Base-by-base conservation (phyloP, 148 eudicot species). In the Rheum nobile region DNA sequence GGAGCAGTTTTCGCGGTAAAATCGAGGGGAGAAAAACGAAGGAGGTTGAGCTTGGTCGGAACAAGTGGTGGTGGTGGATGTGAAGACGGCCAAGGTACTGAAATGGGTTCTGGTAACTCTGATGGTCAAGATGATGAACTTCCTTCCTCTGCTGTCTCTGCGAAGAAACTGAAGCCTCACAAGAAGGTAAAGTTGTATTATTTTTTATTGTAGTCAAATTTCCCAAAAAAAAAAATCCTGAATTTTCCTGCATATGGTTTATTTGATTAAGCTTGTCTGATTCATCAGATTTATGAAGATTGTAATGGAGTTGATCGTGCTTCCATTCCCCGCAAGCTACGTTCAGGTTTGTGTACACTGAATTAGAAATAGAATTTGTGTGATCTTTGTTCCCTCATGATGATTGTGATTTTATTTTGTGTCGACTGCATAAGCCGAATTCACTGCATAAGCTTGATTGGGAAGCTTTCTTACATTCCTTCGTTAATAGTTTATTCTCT, bases 261-360 rank as follows among this genome's bases (percentile, higher is more conserved):
- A 50, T 50, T 50, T 19, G 3, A 29, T 50, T 8, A 1, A 2
- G 9, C 9, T 54, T 38, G 8, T 10, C 43, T 43, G 70, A 65
- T 65, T 61, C 26, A 17, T 41, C 83, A 91, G 97, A 75, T 84
- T 80, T 79, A 82, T 71, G 82, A 83, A 43, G 88, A 79, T 35
- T 80, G 82, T 52, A 75, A 71, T 71, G 70, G 80, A 17, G 87
- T 82, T 76, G 77, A 80, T 74, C 77, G 82, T 77, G 71, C 85
- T 55, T 76, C 84, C 11, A 83, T 85, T 81, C 89, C 91, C 72
- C 77, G 92, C 75, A 92, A 90, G 83, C 82, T 83, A 73, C 87
- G 97, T 47, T 92, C 97, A 80, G 97, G 88, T 86, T 73, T 12
- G 8, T 48, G 9, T 16, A 13, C 21, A 14, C 70, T 26, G 67